Evolutionary conservation across 2,329 filamentous ascomycete genomes (phyloP).

Genomic region (Cladosporium colombiae): DNA sequence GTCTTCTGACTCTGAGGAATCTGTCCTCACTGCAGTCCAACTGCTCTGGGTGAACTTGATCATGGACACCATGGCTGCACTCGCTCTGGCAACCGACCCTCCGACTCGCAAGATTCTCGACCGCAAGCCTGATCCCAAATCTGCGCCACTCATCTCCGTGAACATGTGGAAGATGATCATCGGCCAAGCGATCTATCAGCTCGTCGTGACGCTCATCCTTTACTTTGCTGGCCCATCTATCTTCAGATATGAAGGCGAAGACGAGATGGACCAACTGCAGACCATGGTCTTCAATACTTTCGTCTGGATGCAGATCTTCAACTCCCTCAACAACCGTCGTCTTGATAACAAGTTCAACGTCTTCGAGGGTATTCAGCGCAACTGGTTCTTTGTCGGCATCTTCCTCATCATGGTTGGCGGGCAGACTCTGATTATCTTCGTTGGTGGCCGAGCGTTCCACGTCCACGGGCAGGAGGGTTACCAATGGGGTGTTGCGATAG

Average conservation of each 20-base stretch:
- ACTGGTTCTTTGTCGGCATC: slow-evolving; percentile 87
- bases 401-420: slow-evolving; percentile 84
- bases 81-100: slow-evolving; percentile 88
- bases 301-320: slow-evolving; percentile 99
- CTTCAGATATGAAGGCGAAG: slow-evolving; percentile 56
- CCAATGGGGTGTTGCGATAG: slow-evolving; percentile 86
- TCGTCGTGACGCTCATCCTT: slow-evolving; percentile 74
- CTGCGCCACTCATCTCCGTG: slow-evolving; percentile 74
- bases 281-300: slow-evolving; percentile 97
- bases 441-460: slow-evolving; percentile 79
- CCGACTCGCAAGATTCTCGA: slow-evolving; percentile 78
- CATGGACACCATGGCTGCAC: slow-evolving; percentile 92
- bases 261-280: slow-evolving; percentile 56
- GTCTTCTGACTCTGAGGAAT: slow-evolving; percentile 65
- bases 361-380: slow-evolving; percentile 81
- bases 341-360: slow-evolving; percentile 96
- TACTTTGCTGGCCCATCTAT: slow-evolving; percentile 71
- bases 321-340: slow-evolving; percentile 94
- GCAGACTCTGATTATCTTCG: slow-evolving; percentile 85
- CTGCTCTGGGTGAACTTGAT: slow-evolving; percentile 96
- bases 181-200: slow-evolving; percentile 86
- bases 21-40: slow-evolving; percentile 85
- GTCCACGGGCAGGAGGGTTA: slow-evolving; percentile 68
- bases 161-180: slow-evolving; percentile 99
- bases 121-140: slow-evolving; percentile 75